Evolutionary conservation across 1,284 basidiomycete species (phyloP), one percentile per base, ranked within the genome.

Genomic region (Laetiporus sulphureus): DNA sequence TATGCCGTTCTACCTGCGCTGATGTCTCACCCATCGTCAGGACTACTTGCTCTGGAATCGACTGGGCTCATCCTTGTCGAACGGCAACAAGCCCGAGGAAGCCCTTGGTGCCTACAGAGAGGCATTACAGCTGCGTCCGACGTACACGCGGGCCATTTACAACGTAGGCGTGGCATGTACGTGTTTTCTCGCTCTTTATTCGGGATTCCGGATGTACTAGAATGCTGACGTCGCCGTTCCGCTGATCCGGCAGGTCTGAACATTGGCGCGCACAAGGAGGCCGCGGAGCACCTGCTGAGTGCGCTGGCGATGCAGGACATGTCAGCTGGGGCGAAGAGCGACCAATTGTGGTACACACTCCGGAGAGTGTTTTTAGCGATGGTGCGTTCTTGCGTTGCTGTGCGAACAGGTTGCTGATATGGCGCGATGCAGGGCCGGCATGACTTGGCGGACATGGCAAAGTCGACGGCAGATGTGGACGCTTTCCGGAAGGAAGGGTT

Each of bases 11-110:
- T n/a, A 32, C 22, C 8, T 3, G 6, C 5, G 18, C 21, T 38
- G 24, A 32, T 34, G 13, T n/a, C 15, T 27, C 10, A 24, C 19
- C 39, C n/a, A 22, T 29, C 35, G 19, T 13, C 8, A 86, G 81
- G 96, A 99, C 64, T 98, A 93, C 61, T 67, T 95, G 11, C 68
- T 99, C 6, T 99, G 96, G 96, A 99, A 99, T 63, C 73, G 96
- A 38, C 71, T 97, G 4, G 96, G 96, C 3, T 97, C 95, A 1
- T 93, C 89, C 5, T 71, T 99, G 29, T 96, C 94, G 13, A 99
- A 99, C 61, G 92, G 91, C 1, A 92, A 82, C 47, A 87, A 91
- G 53, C 90, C 95, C 0, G 96, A 99, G 63, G 91, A 96, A 61
- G 95, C 96, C 2, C 77, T 99, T 24, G 90, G 91, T 31, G 94